Evolutionary conservation across 345 rosid genomes (phyloP), one percentile per base, ranked within the genome.

Genomic region (Carallia pectinifolia): DNA sequence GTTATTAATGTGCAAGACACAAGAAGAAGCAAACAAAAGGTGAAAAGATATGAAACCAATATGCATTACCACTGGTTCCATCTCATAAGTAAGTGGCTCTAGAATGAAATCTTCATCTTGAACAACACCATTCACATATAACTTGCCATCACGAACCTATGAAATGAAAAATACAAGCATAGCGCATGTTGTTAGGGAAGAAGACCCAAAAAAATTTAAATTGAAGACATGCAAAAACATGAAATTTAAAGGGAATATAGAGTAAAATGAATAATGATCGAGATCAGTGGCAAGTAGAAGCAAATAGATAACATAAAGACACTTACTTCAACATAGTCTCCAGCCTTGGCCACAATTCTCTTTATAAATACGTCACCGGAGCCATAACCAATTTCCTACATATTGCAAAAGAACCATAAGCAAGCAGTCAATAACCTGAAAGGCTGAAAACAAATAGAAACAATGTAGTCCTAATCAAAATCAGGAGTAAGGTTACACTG

Each of bases 271-370:
- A 55, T 19, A 56, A 19, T 19, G 27, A 56, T 10, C 34, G 8
- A 56, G 60, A 13, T 33, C 15, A 55, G 33, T 23, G 59, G 13
- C 27, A 55, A 23, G 7, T 55, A 23, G 59, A 31, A 81, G 58
- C 65, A 81, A 69, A 37, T 64, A 58, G 44, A 68, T 55, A 73
- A 58, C 77, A 50, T 44, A 62, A 58, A 71, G 72, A 64, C 30
- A 72, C 91, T 87, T 86, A 91, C 98, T 77, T 91, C 88, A 67
- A 94, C 97, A 79, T 62, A 76, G 64, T 94, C 98, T 58, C 98
- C 96, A 65, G 86, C 95, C 74, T 81, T 88, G 6, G 98, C 98
- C 64, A 94, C 98, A 64, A 94, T 81, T 80, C 98, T 89, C 76
- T 94, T 94, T 33, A 94, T 88, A 77, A 89, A 89, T 44, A 87